Evolutionary conservation across 2,329 filamentous ascomycete species (phyloP).

Genomic region (Graphilbum fragrans): DNA sequence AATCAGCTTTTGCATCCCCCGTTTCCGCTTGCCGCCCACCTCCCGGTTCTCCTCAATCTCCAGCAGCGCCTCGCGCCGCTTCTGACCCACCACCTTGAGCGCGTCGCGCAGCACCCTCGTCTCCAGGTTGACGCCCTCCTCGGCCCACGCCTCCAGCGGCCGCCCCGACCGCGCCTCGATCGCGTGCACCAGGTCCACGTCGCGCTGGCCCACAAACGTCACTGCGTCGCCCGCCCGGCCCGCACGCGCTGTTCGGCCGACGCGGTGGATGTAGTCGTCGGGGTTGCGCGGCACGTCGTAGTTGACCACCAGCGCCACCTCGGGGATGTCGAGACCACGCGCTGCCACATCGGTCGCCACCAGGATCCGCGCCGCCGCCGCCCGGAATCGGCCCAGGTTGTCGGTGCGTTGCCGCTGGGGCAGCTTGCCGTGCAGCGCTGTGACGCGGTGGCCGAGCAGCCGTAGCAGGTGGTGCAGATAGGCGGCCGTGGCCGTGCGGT

Average conservation of each 20-base stretch:
- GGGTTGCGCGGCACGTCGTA: constrained; percentile 94
- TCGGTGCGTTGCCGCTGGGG: constrained; percentile 74
- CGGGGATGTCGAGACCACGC: constrained; percentile 88
- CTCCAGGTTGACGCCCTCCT: constrained; percentile 92
- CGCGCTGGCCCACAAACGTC: constrained; percentile 83
- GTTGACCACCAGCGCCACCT: constrained; percentile 82
- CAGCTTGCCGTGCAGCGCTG: constrained; percentile 78
- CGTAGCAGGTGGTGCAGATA: constrained; percentile 81
- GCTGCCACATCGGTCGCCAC: constrained; percentile 93
- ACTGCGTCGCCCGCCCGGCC: constrained; percentile 73
- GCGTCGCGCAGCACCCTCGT: constrained; percentile 73
- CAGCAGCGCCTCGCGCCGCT: constrained; percentile 82
- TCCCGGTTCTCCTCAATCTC: constrained; percentile 89
- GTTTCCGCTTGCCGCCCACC: constrained; percentile 72
- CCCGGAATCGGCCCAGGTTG: constrained; percentile 86
- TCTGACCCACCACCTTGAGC: constrained; percentile 84
- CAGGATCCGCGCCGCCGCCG: constrained; percentile 74
- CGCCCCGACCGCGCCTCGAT: constrained; percentile 76
- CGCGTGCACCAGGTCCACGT: constrained; percentile 79
- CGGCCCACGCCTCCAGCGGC: constrained; percentile 71
- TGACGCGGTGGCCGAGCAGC: constrained; percentile 78
- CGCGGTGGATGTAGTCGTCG: constrained; percentile 94
- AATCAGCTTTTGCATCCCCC: constrained; percentile 43
- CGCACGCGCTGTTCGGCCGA: constrained; percentile 88
- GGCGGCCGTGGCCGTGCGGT: constrained; percentile 78